Base-by-base conservation (phyloP, 768 basidiomycete genomes). In the Cystobasidium tubakii region DNA sequence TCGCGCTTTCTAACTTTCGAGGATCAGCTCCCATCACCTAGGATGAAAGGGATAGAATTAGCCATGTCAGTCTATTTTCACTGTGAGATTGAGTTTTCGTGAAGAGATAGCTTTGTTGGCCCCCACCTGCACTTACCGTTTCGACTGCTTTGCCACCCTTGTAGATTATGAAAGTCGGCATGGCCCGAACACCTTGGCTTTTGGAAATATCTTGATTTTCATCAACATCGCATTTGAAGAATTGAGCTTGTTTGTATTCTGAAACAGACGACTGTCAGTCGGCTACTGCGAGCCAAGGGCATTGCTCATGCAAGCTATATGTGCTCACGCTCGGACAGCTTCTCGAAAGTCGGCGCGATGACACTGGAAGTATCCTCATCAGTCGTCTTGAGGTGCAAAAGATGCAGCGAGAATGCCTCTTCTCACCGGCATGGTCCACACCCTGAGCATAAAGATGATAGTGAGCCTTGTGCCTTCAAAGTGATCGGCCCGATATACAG, bases 261-360 rank as follows among this genome's bases (percentile, higher is more conserved):
- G 33, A 6, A 15, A 60, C 53, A 9, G n/a, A 9, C n/a, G 27
- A n/a, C n/a, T n/a, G n/a, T n/a, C n/a, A n/a, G n/a, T n/a, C n/a
- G n/a, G n/a, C n/a, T n/a, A n/a, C n/a, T n/a, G n/a, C n/a, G n/a
- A n/a, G n/a, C n/a, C n/a, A n/a, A 10, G n/a, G 53, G 53, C 53
- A 54, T n/a, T 54, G 53, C 6, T 6, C 7, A 54, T 54, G 27
- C 27, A n/a, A n/a, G n/a, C n/a, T n/a, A n/a, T n/a, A n/a, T n/a
- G 7, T 60, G 57, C 57, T 60, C 23, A 60, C 57, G 82, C 77
- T 87, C 88, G 6, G 90, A 85, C 1, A 92, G 82, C 0, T 85
- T 82, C 77, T 91, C 90, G 75, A 85, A 92, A 0, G 84, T 81
- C 1, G 91, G 91, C 1, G 90, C 90, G 75, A 92, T 92, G 50